These are phyloP conservation scores for Penicillium aurantiogriseum DNA, from an alignment of 2,329 filamentous ascomycete genomes.

Conservation along the genomic window DNA sequence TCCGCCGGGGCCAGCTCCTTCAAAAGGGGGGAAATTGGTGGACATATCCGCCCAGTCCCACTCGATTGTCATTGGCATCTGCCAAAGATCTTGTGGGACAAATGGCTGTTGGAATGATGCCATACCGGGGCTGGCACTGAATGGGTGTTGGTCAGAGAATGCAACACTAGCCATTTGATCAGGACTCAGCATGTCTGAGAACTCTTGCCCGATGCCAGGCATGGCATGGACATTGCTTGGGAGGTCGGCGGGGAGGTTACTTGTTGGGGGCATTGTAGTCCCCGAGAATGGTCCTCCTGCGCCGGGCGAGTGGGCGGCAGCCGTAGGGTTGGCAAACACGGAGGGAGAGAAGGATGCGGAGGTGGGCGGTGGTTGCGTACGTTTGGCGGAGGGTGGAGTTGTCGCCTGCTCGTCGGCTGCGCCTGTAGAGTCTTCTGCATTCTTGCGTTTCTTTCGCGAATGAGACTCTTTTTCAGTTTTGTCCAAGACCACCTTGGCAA, in stretches of 20 bases:
- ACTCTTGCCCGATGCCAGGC: slow-evolving; percentile 35
- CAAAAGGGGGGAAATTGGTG: slow-evolving; percentile 38
- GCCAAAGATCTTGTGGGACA: slow-evolving; percentile 89
- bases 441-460: slow-evolving; percentile 81
- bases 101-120: slow-evolving; percentile 75
- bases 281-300: slow-evolving; percentile 26
- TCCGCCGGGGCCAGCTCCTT: slow-evolving; percentile 23
- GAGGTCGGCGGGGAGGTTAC: slow-evolving; percentile 25
- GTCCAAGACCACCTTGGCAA: slow-evolving; percentile 85
- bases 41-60: slow-evolving; percentile 70
- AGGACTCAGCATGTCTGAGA: slow-evolving; percentile 40
- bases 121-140: slow-evolving; percentile 33
- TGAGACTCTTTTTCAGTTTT: slow-evolving; percentile 83
- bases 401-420: slow-evolving; percentile 19
- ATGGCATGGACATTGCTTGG: slow-evolving; percentile 29
- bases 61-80: slow-evolving; percentile 92
- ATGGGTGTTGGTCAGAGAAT: slow-evolving; percentile 33
- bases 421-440: slow-evolving; percentile 45
- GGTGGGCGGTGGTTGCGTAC: slow-evolving; percentile 20
- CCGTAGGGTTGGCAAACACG: slow-evolving; percentile 24
- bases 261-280: slow-evolving; percentile 23
- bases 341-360: slow-evolving; percentile 28
- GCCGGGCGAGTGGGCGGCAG: slow-evolving; percentile 16
- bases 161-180: slow-evolving; percentile 33
- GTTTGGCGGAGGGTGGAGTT: slow-evolving; percentile 28